Conservation (phyloP, 1,284 basidiomycete genomes). For the Rhodofomes roseus region DNA sequence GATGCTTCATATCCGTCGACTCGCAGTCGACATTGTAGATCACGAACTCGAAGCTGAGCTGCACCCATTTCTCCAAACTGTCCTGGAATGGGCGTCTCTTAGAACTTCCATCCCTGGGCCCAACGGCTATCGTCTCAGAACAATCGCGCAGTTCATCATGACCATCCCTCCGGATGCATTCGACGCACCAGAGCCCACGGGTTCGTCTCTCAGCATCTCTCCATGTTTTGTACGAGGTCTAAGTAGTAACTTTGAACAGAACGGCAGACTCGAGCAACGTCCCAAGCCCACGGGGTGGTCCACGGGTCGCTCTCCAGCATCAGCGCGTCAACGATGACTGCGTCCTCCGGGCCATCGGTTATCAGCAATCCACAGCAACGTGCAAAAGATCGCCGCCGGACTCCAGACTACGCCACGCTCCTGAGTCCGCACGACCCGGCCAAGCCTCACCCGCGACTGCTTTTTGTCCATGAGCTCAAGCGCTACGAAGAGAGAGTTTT, state of each 20-base stretch:
- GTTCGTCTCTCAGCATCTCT: not conserved
- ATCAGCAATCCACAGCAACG: not conserved
- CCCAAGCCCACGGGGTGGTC: not conserved
- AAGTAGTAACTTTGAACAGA: not conserved
- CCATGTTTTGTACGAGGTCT: not conserved
- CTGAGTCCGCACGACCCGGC: not conserved
- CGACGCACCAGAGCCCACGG: not conserved
- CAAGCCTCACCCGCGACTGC: not conserved
- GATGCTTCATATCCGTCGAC: not conserved
- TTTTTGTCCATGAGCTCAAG: constrained; percentile 1
- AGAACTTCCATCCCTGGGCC: not conserved
- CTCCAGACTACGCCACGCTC: not conserved
- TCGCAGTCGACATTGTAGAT: not conserved
- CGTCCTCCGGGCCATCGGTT: not conserved
- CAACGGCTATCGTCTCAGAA: not conserved
- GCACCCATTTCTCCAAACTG: not conserved
- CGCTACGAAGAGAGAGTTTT: not conserved
- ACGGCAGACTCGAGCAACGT: not conserved
- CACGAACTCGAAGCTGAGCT: not conserved
- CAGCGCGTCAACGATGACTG: not conserved
- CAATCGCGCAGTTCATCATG: not conserved
- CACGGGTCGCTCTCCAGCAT: not conserved
- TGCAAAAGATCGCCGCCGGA: not conserved
- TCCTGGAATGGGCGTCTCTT: not conserved
- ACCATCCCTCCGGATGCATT: not conserved